phyloP scores from a whole-genome alignment of 257 asterid genomes.

The Solanum arcanum region DNA sequence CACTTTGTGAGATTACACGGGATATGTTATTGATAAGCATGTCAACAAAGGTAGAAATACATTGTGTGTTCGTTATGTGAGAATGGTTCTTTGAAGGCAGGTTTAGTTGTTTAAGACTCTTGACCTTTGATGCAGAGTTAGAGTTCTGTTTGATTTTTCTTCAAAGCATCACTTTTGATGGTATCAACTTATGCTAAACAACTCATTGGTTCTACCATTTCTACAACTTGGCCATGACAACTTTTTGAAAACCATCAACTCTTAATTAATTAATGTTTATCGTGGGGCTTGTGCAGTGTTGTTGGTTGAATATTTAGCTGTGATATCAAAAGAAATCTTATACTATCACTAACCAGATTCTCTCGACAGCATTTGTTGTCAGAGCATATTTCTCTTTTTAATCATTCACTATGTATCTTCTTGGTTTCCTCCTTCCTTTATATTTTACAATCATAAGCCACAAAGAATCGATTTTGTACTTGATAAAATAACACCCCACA shows the following conservation, averaged over 20 bases:
- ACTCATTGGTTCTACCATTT: neutral
- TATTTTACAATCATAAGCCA: neutral
- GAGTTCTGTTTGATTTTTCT: neutral
- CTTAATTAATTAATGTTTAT: neutral
- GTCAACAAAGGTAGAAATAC: neutral
- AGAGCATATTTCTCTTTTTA: neutral
- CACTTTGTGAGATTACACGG: neutral
- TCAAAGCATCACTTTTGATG: neutral
- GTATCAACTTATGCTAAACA: neutral
- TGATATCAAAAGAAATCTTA: neutral
- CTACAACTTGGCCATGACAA: neutral
- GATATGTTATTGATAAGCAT: neutral
- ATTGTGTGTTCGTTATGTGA: neutral
- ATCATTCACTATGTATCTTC: neutral
- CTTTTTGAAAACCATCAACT: neutral
- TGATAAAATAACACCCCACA: neutral
- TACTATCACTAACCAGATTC: neutral
- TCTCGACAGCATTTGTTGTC: neutral
- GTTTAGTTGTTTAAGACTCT: neutral
- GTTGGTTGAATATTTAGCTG: neutral
- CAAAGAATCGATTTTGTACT: neutral
- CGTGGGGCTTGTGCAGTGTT: neutral
- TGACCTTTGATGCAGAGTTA: conserved; percentile 5
- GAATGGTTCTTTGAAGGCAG: neutral
- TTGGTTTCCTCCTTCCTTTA: neutral